These are phyloP conservation scores for Penicillium crystallinum DNA, from an alignment of 495 filamentous ascomycete species.

Conservation along the genomic window DNA sequence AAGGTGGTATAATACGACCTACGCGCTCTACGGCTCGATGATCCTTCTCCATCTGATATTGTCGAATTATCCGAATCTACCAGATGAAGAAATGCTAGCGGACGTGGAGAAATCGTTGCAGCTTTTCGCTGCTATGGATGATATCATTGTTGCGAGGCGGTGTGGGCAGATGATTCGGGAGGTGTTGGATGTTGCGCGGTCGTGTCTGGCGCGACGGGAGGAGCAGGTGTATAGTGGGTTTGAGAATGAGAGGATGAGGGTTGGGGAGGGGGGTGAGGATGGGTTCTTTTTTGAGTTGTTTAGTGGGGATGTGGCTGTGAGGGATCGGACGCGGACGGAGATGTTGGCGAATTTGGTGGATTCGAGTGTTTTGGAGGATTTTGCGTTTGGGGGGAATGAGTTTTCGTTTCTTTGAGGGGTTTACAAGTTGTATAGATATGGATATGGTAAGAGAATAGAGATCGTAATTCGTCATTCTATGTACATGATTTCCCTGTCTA, in stretches of 20 bases:
- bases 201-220: constrained; percentile 11
- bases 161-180: constrained; percentile 25
- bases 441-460: background rate
- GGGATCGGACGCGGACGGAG: constrained; percentile 17
- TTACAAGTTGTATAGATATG: no score
- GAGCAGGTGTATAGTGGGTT: no score
- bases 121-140: constrained; percentile 24
- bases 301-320: constrained; percentile 11
- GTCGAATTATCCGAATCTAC: constrained; percentile 6
- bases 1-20: constrained; percentile 31
- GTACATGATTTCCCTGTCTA: constrained; percentile 2
- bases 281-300: constrained; percentile 23
- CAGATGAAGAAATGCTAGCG: constrained; percentile 13
- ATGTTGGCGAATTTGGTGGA: constrained; percentile 25
- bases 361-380: constrained; percentile 24
- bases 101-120: constrained; percentile 26
- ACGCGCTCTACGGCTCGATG: constrained; percentile 27
- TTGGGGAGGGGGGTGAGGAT: no score
- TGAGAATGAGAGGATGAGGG: no score
- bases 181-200: constrained; percentile 19
- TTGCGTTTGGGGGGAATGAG: constrained; percentile 26
- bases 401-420: constrained; percentile 17
- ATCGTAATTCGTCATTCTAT: constrained; percentile 10
- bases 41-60: constrained; percentile 13
- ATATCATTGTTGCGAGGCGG: constrained; percentile 24